These are phyloP conservation scores for Erodium chrysanthum DNA, from an alignment of 441 rosid genomes.

Conservation along the genomic window DNA sequence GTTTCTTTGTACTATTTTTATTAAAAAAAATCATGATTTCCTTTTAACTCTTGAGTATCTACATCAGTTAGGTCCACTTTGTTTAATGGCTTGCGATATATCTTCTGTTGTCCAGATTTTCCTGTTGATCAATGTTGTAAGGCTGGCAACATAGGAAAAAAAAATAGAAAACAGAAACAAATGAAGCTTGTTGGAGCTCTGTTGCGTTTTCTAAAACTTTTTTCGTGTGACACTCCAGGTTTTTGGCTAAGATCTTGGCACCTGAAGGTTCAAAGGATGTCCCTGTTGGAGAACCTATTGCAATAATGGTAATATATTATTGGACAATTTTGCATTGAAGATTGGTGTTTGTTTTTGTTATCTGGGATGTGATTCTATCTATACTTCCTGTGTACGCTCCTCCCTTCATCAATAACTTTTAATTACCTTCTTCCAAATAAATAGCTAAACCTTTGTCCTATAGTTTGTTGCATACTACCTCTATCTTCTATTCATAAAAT, in stretches of 20 bases:
- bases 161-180: neutral
- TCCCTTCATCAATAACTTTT: too few relatives aligned
- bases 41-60: too few relatives aligned
- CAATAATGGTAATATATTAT: conserved; percentile 46
- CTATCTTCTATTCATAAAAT: too few relatives aligned
- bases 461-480: too few relatives aligned
- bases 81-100: too few relatives aligned
- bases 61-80: too few relatives aligned
- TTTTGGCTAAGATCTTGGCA: conserved; percentile 73
- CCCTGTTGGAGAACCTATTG: conserved; percentile 81
- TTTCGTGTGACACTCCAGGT: conserved; percentile 36
- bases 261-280: conserved; percentile 90
- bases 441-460: too few relatives aligned
- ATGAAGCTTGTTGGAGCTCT: neutral
- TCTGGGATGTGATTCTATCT: neutral
- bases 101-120: neutral
- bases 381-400: neutral
- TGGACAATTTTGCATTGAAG: neutral
- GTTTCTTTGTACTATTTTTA: too few relatives aligned
- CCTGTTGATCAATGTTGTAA: too few relatives aligned
- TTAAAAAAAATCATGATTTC: too few relatives aligned
- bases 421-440: too few relatives aligned
- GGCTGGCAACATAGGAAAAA: neutral
- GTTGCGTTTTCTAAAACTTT: neutral
- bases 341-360: neutral